Evolutionary conservation across 108 stramenopile species (phyloP), one percentile per base, ranked within the genome.

Genomic region (Stephanodiscus minutulus): DNA sequence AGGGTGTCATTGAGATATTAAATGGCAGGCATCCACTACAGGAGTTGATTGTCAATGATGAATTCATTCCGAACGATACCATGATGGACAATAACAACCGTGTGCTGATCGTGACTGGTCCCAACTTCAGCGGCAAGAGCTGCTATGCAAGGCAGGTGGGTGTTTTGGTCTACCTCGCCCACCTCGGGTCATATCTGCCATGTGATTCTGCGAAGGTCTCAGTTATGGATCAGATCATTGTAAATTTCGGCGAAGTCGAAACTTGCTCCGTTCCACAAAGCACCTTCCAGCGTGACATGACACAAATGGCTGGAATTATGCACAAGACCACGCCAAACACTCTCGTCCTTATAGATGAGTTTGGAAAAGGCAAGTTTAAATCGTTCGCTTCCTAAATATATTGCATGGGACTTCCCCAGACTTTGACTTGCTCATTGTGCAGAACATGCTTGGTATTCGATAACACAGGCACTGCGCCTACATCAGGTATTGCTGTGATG

Each of bases 21-120:
- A 91, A 96, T 62, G 98, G 97, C 1, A 78, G 97, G 17, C 97
- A 97, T 77, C 97, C 97, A 28, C 80, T 98, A 17, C 98, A 97
- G 85, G 97, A 98, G 79, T 82, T 97, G 62, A 82, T 97, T 28
- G 89, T 92, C 5, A 86, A 96, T 25, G 87, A 88, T 67, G 83
- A 74, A 24, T 98, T 93, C 66, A 93, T 98, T 67, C 85, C 95
- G 17, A 98, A 98, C 74, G 90, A 96, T 57, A 86, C 91, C 17
- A 46, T 72, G 13, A 81, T 97, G 28, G 85, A 90, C 39, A 71
- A 74, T 35, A 64, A 64, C 13, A 78, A 86, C 49, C 86, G 88
- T 20, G 86, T 98, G 21, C 77, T 83, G 13, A 69, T 97, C 49
- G 82, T 98, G 43, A 96, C 98, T 0, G 98, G 98, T 25, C 93